Evolutionary conservation across 2,329 filamentous ascomycete genomes (phyloP).

Genomic region (Lecanicillium sp.): DNA sequence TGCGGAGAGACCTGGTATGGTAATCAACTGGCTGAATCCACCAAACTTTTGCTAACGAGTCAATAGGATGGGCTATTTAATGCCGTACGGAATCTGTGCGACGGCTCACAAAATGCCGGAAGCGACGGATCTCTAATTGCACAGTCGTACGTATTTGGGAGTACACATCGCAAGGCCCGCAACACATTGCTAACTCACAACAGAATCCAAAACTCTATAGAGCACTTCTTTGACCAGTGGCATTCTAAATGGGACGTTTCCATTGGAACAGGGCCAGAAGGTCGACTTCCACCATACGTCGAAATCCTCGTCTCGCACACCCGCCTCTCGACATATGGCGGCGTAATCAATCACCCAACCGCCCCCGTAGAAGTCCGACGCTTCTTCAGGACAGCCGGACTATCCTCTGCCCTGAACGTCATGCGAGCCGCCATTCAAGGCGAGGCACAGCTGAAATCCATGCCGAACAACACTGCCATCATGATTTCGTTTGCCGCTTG

Average conservation of each 20-base stretch:
- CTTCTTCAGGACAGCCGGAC: constrained; percentile 63
- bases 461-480: constrained; percentile 72
- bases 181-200: constrained; percentile 12
- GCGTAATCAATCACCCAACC: constrained; percentile 67
- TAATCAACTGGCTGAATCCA: not conserved
- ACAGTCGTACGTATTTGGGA: constrained; percentile 33
- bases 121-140: constrained; percentile 46
- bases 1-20: constrained; percentile 57
- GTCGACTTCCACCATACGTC: constrained; percentile 61
- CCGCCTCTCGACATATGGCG: constrained; percentile 64
- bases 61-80: constrained; percentile 46
- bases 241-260: constrained; percentile 53
- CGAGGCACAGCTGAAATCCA: constrained; percentile 60
- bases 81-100: constrained; percentile 51
- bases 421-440: constrained; percentile 67
- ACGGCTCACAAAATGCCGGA: constrained; percentile 41
- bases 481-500: constrained; percentile 73
- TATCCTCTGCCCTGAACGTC: constrained; percentile 67
- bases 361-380: constrained; percentile 63
- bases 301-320: constrained; percentile 69
- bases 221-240: constrained; percentile 60
- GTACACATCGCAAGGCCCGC: rapidly evolving
- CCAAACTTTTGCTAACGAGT: constrained; percentile 6
- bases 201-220: constrained; percentile 51
- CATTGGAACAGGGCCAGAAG: constrained; percentile 47